Conservation (phyloP, 2,329 filamentous ascomycete species). For the Fusarium mangiferae region DNA sequence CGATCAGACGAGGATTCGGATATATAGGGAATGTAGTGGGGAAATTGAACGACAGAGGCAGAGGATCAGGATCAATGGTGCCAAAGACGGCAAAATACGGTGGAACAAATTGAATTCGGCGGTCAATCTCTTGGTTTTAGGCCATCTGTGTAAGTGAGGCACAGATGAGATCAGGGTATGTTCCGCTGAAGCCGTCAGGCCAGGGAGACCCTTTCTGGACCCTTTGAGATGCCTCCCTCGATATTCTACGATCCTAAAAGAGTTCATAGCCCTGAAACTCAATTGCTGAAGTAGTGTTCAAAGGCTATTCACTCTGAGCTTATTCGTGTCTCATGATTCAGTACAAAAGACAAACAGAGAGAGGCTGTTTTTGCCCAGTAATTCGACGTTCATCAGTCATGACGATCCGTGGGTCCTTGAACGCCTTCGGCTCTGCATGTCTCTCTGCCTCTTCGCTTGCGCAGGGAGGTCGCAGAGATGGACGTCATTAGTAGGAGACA, state of each 20-base stretch:
- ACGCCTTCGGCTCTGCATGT: background rate
- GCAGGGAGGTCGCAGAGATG: background rate
- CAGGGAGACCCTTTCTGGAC: background rate
- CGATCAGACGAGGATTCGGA: constrained; percentile 31
- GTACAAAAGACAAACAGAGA: background rate
- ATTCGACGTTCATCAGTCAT: background rate
- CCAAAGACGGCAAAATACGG: background rate
- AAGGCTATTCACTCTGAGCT: background rate
- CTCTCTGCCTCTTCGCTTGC: background rate
- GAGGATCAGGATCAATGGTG: background rate
- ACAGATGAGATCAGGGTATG: background rate
- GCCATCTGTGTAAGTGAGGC: background rate
- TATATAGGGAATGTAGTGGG: constrained; percentile 23
- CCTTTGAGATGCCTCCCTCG: background rate
- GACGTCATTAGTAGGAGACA: background rate
- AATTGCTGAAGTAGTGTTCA: background rate
- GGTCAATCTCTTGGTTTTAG: constrained; percentile 4
- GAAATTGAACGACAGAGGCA: constrained; percentile 7
- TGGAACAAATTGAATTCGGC: constrained; percentile 2
- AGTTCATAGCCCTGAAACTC: no score
- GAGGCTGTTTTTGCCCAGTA: background rate
- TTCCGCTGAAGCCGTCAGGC: background rate
- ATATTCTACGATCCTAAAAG: background rate
- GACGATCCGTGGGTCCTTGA: background rate
- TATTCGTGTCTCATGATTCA: background rate